These are phyloP conservation scores for Cladophialophora carrionii DNA, from an alignment of 2,329 filamentous ascomycete species.

Conservation along the genomic window DNA sequence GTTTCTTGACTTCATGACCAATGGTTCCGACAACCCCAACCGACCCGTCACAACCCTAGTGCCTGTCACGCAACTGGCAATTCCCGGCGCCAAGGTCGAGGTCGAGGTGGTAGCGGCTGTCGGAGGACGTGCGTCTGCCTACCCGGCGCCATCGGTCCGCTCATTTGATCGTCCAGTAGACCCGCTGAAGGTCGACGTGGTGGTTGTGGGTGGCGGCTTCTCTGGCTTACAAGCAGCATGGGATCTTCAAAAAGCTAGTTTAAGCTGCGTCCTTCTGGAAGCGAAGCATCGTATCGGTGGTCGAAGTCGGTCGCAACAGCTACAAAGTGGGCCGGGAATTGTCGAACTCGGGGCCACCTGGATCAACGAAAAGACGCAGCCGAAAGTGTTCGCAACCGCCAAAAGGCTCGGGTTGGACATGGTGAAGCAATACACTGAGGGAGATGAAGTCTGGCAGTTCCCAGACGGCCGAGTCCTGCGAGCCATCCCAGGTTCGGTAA, in stretches of 20 bases:
- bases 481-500: slow-evolving; percentile 16
- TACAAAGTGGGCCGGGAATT: slow-evolving; percentile 40
- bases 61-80: slow-evolving; percentile 48
- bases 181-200: slow-evolving; percentile 38
- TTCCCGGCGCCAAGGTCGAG: slow-evolving; percentile 49
- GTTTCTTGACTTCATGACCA: slow-evolving; percentile 23
- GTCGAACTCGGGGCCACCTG: slow-evolving; percentile 62
- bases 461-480: slow-evolving; percentile 41
- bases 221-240: slow-evolving; percentile 46
- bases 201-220: slow-evolving; percentile 54
- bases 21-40: slow-evolving; percentile 44
- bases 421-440: slow-evolving; percentile 54
- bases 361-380: slow-evolving; percentile 62
- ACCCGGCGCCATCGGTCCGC: slow-evolving; percentile 1
- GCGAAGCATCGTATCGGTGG: slow-evolving; percentile 56
- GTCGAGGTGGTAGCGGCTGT: slow-evolving; percentile 48
- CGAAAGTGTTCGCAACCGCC: slow-evolving; percentile 48
- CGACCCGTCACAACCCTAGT: slow-evolving; percentile 50
- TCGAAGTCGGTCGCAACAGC: slow-evolving; percentile 52
- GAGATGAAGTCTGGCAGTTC: slow-evolving; percentile 50
- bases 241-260: slow-evolving; percentile 44
- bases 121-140: slow-evolving; percentile 20
- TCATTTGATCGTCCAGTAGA: slow-evolving; percentile 15
- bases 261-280: slow-evolving; percentile 52
- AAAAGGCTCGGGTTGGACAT: slow-evolving; percentile 45